These are phyloP conservation scores for Scheffersomyces stipitis DNA, from an alignment of 805 yeast species.

Conservation along the genomic window DNA sequence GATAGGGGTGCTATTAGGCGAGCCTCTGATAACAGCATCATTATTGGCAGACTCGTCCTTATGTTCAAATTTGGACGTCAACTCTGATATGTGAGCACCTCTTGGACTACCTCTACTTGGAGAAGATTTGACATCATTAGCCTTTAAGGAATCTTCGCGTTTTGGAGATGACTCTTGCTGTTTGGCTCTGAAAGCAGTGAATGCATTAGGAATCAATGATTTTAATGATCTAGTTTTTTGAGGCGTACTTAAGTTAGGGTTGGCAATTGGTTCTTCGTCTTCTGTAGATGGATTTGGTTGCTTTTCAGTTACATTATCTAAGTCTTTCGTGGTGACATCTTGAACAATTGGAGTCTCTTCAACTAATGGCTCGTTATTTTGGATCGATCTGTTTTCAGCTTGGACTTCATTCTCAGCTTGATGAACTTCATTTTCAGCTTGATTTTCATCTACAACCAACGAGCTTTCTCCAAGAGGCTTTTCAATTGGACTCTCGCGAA, in stretches of 20 bases:
- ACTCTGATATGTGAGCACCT: background rate
- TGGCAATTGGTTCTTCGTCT: too few species aligned
- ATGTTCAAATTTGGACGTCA: background rate
- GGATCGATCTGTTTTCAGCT: background rate
- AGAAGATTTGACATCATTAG: background rate
- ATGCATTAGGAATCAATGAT: too few species aligned
- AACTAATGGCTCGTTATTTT: too few species aligned
- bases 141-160: background rate
- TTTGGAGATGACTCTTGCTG: too few species aligned
- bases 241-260: too few species aligned
- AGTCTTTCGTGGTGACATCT: background rate
- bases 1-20: constrained; percentile 18
- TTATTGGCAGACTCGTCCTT: background rate
- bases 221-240: too few species aligned
- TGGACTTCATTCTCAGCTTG: background rate
- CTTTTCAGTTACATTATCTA: too few species aligned
- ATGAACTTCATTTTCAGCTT: background rate
- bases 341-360: background rate
- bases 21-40: constrained; percentile 6
- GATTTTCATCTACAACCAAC: background rate
- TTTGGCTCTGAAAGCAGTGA: too few species aligned
- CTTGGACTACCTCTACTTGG: background rate
- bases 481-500: too few species aligned
- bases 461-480: too few species aligned
- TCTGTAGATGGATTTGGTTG: too few species aligned